Base-by-base conservation (phyloP, 192 early-diverging fungal species). In the Chytriomyces confervae region DNA sequence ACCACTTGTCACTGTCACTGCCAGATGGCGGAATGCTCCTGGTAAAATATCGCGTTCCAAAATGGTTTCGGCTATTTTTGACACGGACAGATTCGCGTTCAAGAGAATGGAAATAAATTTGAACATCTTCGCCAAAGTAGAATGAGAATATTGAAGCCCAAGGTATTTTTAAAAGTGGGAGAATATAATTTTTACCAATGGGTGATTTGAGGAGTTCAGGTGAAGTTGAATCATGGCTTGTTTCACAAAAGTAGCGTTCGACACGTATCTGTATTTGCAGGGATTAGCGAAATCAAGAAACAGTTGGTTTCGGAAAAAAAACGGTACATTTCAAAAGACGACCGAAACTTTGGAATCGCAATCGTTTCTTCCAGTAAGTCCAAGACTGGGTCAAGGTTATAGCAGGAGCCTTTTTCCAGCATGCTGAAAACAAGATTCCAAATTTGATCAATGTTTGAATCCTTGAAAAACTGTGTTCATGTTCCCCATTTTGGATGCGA, bases 281-380 rank as follows among this genome's bases (percentile, higher is more conserved):
- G 2, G 53, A 57, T 57, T 20, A n/a, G 53, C 20, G 13, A 57
- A 2, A 57, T 20, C 20, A 57, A 13, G 20, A 57, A 29, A 10
- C 2, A 2, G 45, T 46, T 46, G 36, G 3, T 48, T 16, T 49
- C 46, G 0, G 1, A 47, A 10, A 36, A 29, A 27, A 16, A 11
- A 69, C 1, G 6, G 16, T 45, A 74, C 72, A 48, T 61, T 62
- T 74, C 62, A 29, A 74, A 45, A 20, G 72, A 74, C 7, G 20
- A 45, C 7, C 61, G 16, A 62, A 74, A 74, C 62, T 63, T 74
- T 62, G 57, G 36, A 47, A 74, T 63, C 0, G 60, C 24, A 27
- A 74, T 44, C 16, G 72, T 63, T 61, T 74, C 72, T 74, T 74
- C 61, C 61, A 74, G 44, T 13, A 74, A 27, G n/a, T 74, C 72